Evolutionary conservation across 2,329 filamentous ascomycete genomes (phyloP).

Genomic region (Capronia americana): DNA sequence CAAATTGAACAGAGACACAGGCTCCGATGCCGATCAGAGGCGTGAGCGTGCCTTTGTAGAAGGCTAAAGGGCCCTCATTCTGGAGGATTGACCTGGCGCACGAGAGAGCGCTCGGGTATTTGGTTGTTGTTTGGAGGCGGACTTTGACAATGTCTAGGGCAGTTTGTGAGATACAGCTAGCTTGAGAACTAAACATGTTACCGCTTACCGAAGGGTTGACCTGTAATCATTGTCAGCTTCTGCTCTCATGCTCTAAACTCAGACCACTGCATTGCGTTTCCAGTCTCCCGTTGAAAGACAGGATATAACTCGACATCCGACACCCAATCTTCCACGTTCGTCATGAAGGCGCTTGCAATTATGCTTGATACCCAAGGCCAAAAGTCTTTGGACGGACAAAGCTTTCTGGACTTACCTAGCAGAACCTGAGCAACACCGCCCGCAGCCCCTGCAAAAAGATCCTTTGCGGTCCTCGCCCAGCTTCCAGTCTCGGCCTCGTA

Average conservation of each 20-base stretch:
- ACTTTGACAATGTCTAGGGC: constrained; percentile 92
- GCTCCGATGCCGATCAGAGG: constrained; percentile 95
- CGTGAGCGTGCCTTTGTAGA: constrained; percentile 98
- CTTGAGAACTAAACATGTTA: background rate
- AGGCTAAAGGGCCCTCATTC: constrained; percentile 85
- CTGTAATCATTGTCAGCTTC: constrained; percentile 47
- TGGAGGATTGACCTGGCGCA: constrained; percentile 84
- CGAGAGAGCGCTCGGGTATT: constrained; percentile 79
- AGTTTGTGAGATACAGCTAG: background rate
- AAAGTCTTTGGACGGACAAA: background rate
- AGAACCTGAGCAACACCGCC: constrained; percentile 94
- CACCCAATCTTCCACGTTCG: background rate
- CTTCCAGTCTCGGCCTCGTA: constrained; percentile 44
- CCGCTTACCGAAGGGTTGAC: constrained; percentile 69
- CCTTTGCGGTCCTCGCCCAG: constrained; percentile 74
- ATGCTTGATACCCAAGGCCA: background rate
- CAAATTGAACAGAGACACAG: constrained; percentile 97
- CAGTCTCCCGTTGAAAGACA: background rate
- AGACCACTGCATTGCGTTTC: background rate
- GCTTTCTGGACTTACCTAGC: constrained; percentile 68
- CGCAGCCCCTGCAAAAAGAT: constrained; percentile 86
- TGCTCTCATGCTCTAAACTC: background rate
- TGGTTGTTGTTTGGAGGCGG: constrained; percentile 84
- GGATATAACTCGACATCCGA: background rate
- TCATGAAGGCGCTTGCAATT: background rate